A percentile compares a stretch with the other conserved stretches of the same genome.
Conservation (phyloP, 257 asterid species). For the Solanum neorickii region DNA sequence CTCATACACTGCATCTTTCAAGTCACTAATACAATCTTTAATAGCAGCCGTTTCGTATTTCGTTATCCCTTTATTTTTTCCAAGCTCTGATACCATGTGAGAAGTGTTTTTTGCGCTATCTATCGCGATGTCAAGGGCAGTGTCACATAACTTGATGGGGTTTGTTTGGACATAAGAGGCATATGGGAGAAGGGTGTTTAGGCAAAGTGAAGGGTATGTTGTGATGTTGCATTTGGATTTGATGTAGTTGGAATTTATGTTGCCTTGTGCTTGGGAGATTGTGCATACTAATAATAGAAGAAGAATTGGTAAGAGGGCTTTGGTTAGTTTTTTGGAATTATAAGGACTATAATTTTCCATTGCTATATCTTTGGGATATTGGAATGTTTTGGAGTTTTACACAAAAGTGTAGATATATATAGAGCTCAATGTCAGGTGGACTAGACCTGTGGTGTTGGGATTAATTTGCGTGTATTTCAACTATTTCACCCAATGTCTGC, state of each 20-base stretch:
- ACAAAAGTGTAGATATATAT: neutral
- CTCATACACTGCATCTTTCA: conserved; percentile 52
- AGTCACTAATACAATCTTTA: conserved; percentile 49
- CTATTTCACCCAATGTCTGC: neutral
- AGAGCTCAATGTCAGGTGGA: neutral
- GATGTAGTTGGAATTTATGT: conserved; percentile 19
- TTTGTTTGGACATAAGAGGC: conserved; percentile 33
- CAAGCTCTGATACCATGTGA: conserved; percentile 6
- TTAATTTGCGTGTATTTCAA: neutral
- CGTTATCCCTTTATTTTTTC: conserved; percentile 14
- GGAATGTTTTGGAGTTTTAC: neutral
- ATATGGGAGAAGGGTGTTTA: conserved; percentile 37
- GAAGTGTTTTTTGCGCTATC: conserved; percentile 29
- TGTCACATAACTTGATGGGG: conserved; percentile 34
- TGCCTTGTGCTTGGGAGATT: neutral
- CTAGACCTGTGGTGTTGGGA: rapidly evolving
- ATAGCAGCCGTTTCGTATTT: conserved; percentile 19
- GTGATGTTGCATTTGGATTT: conserved; percentile 33
- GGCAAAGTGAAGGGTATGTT: conserved; percentile 41
- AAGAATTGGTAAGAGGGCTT: neutral
- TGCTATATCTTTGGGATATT: neutral
- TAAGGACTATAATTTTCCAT: neutral
- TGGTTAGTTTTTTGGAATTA: neutral
- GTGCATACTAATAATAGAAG: neutral
- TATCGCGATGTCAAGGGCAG: conserved; percentile 42